A percentile compares a stretch with the other conserved stretches of the same genome.
phyloP scores from a whole-genome alignment of 805 yeast species.

The Barnettozyma wickerhamii region DNA sequence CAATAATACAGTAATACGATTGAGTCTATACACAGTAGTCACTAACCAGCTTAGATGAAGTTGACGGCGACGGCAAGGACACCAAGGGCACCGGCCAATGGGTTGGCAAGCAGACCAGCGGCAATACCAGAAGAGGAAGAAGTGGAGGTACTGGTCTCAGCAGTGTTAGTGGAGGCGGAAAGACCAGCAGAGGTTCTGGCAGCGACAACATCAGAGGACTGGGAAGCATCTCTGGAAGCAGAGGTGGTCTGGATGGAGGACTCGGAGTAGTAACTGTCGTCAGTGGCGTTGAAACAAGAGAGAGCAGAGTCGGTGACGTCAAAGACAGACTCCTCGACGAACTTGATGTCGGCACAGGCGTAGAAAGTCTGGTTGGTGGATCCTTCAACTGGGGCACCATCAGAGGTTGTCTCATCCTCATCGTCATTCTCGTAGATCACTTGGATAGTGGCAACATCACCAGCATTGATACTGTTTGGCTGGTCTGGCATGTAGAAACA shows the following conservation, averaged over 20 bases:
- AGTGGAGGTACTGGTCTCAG: conserved; percentile 11
- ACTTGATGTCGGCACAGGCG: conserved; percentile 42
- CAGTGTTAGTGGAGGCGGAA: conserved; percentile 13
- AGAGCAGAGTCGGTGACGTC: conserved; percentile 30
- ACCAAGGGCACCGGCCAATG: conserved; percentile 22
- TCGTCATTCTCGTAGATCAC: conserved; percentile 35
- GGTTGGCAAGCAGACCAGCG: conserved; percentile 14
- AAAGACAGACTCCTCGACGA: conserved; percentile 39
- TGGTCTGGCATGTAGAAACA: conserved; percentile 42
- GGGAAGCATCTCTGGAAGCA: conserved; percentile 23
- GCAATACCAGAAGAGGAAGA: conserved; percentile 17
- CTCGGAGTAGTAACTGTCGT: conserved; percentile 33
- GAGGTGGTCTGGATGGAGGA: conserved; percentile 23
- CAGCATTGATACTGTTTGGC: conserved; percentile 32
- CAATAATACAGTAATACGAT: too few species aligned
- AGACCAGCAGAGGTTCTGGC: conserved; percentile 19
- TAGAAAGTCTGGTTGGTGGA: conserved; percentile 37
- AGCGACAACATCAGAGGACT: conserved; percentile 12
- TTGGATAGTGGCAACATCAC: conserved; percentile 42
- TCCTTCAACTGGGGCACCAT: conserved; percentile 34
- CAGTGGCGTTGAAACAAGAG: conserved; percentile 40
- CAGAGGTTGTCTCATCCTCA: conserved; percentile 13
- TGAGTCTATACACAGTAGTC: too few species aligned
- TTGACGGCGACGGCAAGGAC: conserved; percentile 20
- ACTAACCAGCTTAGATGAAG: conserved; percentile 18